A percentile compares a stretch with the other conserved stretches of the same genome.
Evolutionary conservation across 768 basidiomycete genomes (phyloP).

Genomic region (Kwoniella sp.): DNA sequence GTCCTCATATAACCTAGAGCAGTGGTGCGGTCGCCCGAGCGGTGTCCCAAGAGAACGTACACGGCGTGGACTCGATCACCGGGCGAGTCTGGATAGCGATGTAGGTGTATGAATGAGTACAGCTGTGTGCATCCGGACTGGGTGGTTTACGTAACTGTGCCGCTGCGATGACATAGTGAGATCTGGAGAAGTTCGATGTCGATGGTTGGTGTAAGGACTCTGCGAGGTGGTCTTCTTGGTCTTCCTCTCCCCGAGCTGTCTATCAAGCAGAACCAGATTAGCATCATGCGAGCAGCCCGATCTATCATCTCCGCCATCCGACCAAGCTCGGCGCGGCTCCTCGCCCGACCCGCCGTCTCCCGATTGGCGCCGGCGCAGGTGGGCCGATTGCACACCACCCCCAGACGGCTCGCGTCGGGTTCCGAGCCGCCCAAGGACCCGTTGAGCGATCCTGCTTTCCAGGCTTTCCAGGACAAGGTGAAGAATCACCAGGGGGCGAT

Average conservation of each 20-base stretch:
- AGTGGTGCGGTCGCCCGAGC: too few relatives aligned
- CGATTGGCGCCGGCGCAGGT: background rate
- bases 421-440: slow-evolving; percentile 30
- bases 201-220: too few relatives aligned
- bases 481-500: slow-evolving; percentile 33
- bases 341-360: background rate
- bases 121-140: background rate
- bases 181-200: too few relatives aligned
- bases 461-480: slow-evolving; percentile 33
- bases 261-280: background rate
- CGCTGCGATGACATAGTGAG: too few relatives aligned
- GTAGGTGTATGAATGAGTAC: background rate
- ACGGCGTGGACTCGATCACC: too few relatives aligned
- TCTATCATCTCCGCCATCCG: background rate
- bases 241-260: background rate
- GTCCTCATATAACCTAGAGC: too few relatives aligned
- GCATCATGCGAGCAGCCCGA: slow-evolving; percentile 7
- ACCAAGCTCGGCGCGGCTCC: too few relatives aligned
- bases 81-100: background rate
- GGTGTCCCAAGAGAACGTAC: too few relatives aligned
- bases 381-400: slow-evolving; percentile 15
- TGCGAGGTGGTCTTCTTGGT: background rate
- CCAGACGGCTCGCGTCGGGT: slow-evolving; percentile 10
- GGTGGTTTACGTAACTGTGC: too few relatives aligned
- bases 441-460: slow-evolving; percentile 25